Base-by-base conservation (phyloP, 106 monocot genomes). In the Acanthochlamys bracteata region DNA sequence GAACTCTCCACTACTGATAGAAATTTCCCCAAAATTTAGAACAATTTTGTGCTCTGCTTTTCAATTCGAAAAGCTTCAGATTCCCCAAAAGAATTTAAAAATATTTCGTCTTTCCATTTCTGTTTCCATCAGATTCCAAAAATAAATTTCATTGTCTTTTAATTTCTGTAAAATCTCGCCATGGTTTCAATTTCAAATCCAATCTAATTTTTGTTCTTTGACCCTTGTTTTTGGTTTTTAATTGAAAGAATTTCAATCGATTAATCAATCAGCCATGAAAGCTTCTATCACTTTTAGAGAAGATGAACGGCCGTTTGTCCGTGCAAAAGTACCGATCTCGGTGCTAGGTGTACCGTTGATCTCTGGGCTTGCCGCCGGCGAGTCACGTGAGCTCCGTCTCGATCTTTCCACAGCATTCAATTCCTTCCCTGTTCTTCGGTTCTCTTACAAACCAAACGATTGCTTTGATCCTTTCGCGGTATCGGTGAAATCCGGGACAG, bases 391-490 rank as follows among this genome's bases (percentile, higher is more conserved):
- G 55, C 86, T 95, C 55, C 84, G 90, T 65, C 61, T 95, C 26
- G 90, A 95, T 66, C 84, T 95, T 45, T 60, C 75, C 63, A 87
- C 95, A 24, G 81, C 90, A 69, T 95, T 95, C 74, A 76, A 75
- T 3, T 78, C 82, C 71, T 86, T 86, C 40, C 90, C 90, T 2
- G 57, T 80, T 21, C 41, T 87, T 57, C 84, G 95, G 20, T 58
- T 84, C 62, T 90, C 95, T 8, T 95, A 90, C 74, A 83, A 79
- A 46, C 95, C 95, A 45, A 90, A 95, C 69, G 78, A 87, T 57
- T 55, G 77, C 19, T 69, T 27, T n/a, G 71, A 59, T 42, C 80
- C 87, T 60, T 95, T 90, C 80, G 43, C 74, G 23, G 25, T 95
- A 55, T 64, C 75, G 63, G 19, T 95, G 66, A 79, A 80, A 67